Base-by-base conservation (phyloP, 805 yeast genomes). In the Priceomyces fermenticarens region DNA sequence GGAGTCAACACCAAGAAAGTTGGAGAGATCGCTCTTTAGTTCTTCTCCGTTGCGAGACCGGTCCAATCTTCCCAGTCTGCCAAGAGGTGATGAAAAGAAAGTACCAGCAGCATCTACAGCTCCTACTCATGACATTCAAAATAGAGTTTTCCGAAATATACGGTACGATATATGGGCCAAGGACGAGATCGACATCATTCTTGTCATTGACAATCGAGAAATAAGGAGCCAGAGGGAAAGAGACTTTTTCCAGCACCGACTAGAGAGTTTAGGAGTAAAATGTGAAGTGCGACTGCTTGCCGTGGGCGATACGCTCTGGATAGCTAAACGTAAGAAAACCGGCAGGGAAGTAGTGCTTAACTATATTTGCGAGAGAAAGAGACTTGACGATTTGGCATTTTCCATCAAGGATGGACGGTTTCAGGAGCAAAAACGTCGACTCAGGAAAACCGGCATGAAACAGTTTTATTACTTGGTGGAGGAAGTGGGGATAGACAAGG, bases 361-460 rank as follows among this genome's bases (percentile, higher is more conserved):
- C 57, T 82, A 79, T 46, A 84, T 93, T n/a, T 75, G 91, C 35
- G 99, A 93, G 65, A 72, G 99, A 30, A 93, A 93, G 62, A 67
- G 97, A 41, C 62, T 90, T 33, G 95, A 88, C 55, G 99, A 93
- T 69, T 73, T 93, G 52, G 85, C 85, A 0, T 55, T 71, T 27
- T 86, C 96, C 38, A 88, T 93, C 35, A 75, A 77, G 44, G 99
- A 93, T 62, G 96, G 96, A 2, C 66, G 99, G 37, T 89, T 85
- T 53, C 70, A 73, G 40, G 99, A 93, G 57, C 99, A 93, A 57
- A 90, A 91, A 55, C 64, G 73, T 12, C 73, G 99, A 40, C 67
- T 93, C 42, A 73, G 73, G 38, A 76, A 82, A 57, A 76, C 93
- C 0, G 88, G 86, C 0, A 65, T 90, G 54, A 65, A 67, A 13